Percentiles rank a stretch among this genome's conserved stretches.
phyloP scores from a whole-genome alignment of 192 early-diverging fungal genomes.

The Coemansia sp. region DNA sequence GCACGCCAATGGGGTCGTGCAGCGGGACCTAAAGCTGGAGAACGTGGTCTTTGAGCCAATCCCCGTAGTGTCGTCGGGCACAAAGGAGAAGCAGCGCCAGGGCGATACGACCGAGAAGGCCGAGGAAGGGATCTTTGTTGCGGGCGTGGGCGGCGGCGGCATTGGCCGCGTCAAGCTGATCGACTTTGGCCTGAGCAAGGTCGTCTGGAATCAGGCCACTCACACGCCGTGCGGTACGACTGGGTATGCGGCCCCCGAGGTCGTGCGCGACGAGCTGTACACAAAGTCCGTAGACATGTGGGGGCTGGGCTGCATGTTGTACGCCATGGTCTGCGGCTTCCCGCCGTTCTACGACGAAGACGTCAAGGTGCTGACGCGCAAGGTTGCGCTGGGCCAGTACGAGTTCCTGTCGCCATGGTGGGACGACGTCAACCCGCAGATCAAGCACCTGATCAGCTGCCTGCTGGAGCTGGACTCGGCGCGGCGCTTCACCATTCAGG shows the following conservation, averaged over 20 bases:
- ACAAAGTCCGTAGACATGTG: constrained; percentile 82
- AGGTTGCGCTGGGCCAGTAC: constrained; percentile 79
- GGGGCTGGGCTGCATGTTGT: constrained; percentile 82
- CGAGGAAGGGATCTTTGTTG: constrained; percentile 68
- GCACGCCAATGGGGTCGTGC: constrained; percentile 79
- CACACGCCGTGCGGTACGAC: constrained; percentile 90
- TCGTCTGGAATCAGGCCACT: constrained; percentile 75
- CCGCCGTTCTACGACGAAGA: constrained; percentile 82
- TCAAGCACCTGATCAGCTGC: constrained; percentile 67
- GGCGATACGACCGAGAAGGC: constrained; percentile 60
- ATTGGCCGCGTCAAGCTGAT: constrained; percentile 81
- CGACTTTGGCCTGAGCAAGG: constrained; percentile 86
- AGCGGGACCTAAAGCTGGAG: constrained; percentile 93
- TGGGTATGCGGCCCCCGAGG: constrained; percentile 90
- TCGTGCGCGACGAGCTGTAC: constrained; percentile 73
- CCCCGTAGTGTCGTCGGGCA: constrained; percentile 52
- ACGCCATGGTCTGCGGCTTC: constrained; percentile 74
- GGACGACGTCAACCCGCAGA: constrained; percentile 72
- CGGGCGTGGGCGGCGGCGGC: constrained; percentile 71
- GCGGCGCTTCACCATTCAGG: constrained; percentile 68
- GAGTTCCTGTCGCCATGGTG: constrained; percentile 87
- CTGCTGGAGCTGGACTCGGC: constrained; percentile 65
- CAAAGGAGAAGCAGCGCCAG: constrained; percentile 43
- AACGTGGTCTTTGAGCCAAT: constrained; percentile 78
- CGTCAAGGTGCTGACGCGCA: constrained; percentile 67